Percentiles rank a stretch among this genome's conserved stretches.
Conservation (phyloP, 2,329 filamentous ascomycete species). For the Dendrostoma leiphaemia region DNA sequence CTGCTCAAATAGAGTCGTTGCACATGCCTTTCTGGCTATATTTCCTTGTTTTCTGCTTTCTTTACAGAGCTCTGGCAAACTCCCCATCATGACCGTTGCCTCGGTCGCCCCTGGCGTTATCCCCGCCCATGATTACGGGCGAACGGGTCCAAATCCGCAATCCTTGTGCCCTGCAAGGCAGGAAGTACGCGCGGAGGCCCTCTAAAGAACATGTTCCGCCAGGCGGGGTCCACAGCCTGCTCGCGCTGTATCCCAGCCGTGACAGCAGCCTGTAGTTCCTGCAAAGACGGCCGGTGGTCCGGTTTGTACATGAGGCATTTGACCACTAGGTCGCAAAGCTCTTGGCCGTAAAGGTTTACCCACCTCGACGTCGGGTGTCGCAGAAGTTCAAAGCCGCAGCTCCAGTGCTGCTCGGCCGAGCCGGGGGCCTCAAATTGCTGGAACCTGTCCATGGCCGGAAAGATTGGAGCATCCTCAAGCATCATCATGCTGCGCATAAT, state of each 20-base stretch:
- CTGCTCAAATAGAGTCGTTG: not conserved
- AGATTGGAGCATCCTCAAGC: not conserved
- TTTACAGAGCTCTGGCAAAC: not conserved
- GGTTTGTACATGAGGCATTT: slow-evolving; percentile 3
- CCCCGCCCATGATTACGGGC: not conserved
- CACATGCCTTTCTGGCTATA: not conserved
- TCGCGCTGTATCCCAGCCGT: not conserved
- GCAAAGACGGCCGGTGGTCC: not conserved
- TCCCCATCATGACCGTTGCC: too few relatives aligned
- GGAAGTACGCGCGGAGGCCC: not conserved
- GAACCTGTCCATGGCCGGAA: not conserved
- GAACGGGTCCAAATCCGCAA: not conserved
- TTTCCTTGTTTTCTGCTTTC: not conserved
- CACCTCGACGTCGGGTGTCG: not conserved
- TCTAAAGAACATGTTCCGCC: not conserved
- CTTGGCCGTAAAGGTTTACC: not conserved
- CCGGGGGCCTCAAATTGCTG: not conserved
- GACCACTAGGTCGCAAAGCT: not conserved
- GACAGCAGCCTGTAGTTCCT: not conserved
- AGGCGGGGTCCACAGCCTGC: not conserved
- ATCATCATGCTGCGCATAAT: slow-evolving; percentile 7
- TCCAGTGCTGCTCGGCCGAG: not conserved
- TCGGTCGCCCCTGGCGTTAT: too few relatives aligned
- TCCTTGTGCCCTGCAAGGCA: not conserved
- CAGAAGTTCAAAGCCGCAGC: not conserved